Evolutionary conservation across 352 stramenopile genomes (phyloP).

Genomic region (Aphanomyces astaci): DNA sequence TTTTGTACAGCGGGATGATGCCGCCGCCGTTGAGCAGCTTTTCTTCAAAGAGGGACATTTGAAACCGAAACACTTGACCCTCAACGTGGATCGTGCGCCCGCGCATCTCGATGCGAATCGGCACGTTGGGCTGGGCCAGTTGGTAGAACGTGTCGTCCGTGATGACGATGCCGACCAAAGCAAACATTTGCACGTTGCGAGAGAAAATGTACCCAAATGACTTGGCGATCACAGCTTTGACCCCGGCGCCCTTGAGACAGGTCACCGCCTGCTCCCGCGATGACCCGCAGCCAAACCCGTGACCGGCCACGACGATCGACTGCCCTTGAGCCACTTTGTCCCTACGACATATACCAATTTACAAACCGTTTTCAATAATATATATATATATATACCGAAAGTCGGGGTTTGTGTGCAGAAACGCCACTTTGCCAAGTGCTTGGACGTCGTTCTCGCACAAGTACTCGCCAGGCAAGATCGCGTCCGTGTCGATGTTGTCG

Average conservation of each 20-base stretch:
- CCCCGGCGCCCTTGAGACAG: constrained; percentile 65
- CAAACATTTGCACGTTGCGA: constrained; percentile 84
- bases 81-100: constrained; percentile 71
- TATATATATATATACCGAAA: constrained; percentile 35
- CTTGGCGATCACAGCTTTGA: constrained; percentile 71
- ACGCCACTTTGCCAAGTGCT: constrained; percentile 72
- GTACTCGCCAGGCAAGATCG: constrained; percentile 75
- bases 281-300: constrained; percentile 77
- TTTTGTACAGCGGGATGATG: constrained; percentile 83
- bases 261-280: constrained; percentile 80
- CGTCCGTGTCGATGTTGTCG: constrained; percentile 86
- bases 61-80: constrained; percentile 70
- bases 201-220: constrained; percentile 86
- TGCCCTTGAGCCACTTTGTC: constrained; percentile 67
- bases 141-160: constrained; percentile 77
- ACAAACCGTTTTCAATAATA: too few species aligned
- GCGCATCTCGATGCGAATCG: constrained; percentile 78
- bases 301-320: constrained; percentile 65
- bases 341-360: background rate
- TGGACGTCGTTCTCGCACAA: constrained; percentile 82
- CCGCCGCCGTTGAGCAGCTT: constrained; percentile 65
- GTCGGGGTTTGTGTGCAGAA: constrained; percentile 79
- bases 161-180: constrained; percentile 69
- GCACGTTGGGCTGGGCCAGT: constrained; percentile 56
- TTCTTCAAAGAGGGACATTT: constrained; percentile 84